Conservation (phyloP, 257 asterid genomes). For the Eustoma russellianum region DNA sequence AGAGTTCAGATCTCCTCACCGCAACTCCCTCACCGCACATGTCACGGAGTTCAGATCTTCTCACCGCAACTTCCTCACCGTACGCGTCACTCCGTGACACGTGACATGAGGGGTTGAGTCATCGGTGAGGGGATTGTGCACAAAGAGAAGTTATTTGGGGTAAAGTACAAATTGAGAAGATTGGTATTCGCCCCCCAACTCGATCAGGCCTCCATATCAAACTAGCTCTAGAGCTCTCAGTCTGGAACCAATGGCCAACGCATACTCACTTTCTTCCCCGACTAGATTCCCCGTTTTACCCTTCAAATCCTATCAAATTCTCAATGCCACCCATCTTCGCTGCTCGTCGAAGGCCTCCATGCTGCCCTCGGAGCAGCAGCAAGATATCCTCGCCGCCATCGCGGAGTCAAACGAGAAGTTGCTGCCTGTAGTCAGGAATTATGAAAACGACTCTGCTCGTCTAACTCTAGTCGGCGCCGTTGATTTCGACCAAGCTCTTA, state of each 20-base stretch:
- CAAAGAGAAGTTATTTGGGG: too few species aligned
- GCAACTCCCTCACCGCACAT: too few species aligned
- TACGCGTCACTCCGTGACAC: too few species aligned
- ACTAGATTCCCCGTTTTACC: slow-evolving; percentile 16
- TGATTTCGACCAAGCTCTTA: slow-evolving; percentile 66
- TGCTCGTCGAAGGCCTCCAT: slow-evolving; percentile 25
- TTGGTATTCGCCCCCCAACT: too few species aligned
- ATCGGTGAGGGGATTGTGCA: too few species aligned
- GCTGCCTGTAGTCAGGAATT: slow-evolving; percentile 61
- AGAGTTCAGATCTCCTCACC: too few species aligned
- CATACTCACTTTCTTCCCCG: slow-evolving; percentile 18
- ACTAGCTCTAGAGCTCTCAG: not conserved
- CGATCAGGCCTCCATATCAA: too few species aligned
- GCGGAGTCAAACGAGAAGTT: slow-evolving; percentile 31
- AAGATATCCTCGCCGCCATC: slow-evolving; percentile 42
- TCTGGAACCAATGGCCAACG: slow-evolving; percentile 34
- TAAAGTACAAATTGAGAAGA: too few species aligned
- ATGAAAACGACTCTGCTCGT: slow-evolving; percentile 66
- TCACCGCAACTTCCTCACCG: too few species aligned
- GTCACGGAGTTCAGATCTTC: too few species aligned
- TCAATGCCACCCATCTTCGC: slow-evolving; percentile 15
- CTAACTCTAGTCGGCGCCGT: slow-evolving; percentile 69
- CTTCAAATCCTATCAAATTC: slow-evolving; percentile 8
- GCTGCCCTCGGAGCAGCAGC: slow-evolving; percentile 26
- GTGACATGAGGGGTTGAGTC: too few species aligned